These are phyloP conservation scores for Boechera retrofracta DNA, from an alignment of 345 rosid species.

Conservation along the genomic window DNA sequence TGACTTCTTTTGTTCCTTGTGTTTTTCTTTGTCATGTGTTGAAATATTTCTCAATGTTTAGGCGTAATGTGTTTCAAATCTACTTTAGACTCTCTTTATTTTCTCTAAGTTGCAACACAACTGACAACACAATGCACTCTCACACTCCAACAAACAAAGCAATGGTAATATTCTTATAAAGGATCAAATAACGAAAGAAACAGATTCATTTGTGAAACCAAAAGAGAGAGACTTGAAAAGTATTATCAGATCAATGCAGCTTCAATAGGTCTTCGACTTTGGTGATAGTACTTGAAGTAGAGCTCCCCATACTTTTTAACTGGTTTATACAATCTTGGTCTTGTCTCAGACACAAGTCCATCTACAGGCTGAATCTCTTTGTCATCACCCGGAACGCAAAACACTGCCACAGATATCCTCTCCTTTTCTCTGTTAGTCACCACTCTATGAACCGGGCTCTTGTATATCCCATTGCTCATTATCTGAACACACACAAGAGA, in stretches of 20 bases:
- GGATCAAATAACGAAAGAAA: neutral
- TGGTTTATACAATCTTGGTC: constrained; percentile 59
- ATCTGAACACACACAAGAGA: constrained; percentile 40
- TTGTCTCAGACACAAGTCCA: constrained; percentile 44
- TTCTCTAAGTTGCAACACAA: neutral
- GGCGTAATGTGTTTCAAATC: neutral
- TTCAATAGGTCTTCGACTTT: constrained; percentile 58
- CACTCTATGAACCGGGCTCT: constrained; percentile 59
- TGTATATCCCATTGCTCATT: constrained; percentile 69
- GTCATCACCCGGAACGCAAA: constrained; percentile 51
- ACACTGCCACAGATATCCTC: constrained; percentile 59
- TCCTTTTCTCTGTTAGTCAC: constrained; percentile 55
- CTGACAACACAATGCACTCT: constrained; percentile 1
- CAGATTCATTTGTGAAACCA: neutral
- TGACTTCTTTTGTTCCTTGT: neutral
- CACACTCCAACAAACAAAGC: neutral
- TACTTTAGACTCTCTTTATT: neutral
- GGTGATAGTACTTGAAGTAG: constrained; percentile 52
- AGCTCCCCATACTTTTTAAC: constrained; percentile 54
- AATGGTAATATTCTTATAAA: neutral
- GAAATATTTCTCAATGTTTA: neutral
- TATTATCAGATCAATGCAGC: constrained; percentile 47
- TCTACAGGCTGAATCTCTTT: constrained; percentile 47
- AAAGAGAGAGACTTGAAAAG: neutral
- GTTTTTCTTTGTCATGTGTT: neutral